Base-by-base conservation (phyloP, 106 monocot species). In the Dendrobium officinale region DNA sequence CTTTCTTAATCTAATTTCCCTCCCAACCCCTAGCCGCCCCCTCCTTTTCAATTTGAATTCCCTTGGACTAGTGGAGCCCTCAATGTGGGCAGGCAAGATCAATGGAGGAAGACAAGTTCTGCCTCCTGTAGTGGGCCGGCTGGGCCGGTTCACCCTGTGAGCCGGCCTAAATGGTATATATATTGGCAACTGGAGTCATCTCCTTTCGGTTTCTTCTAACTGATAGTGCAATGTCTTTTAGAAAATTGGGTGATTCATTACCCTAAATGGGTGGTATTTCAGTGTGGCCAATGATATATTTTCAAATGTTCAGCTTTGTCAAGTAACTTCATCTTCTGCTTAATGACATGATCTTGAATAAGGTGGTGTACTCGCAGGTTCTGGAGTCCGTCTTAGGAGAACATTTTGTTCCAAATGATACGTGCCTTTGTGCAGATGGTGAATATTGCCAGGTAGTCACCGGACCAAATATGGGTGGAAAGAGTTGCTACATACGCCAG, bases 391-490 rank as follows among this genome's bases (percentile, higher is more conserved):
- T 91, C 26, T 68, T 99, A 78, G 88, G 88, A 56, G 93, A 91
- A 45, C 90, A 81, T 80, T 99, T 93, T 93, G 95, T 99, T 79
- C 99, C 99, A 74, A 99, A 99, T 93, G 95, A 99, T 40, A 95
- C 95, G 20, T 56, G 84, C 42, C 78, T 99, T 84, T 86, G 85
- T 79, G 82, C 84, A 43, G 80, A 90, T 86, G 82, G 83, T 48
- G 95, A 99, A 48, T 82, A 79, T 79, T 93, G 95, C 86, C 95
- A 95, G 80, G 91, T 99, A 67, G 85, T 99, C 42, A 95, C 93
- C n/a, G 99, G 99, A 31, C 99, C 99, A 80, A 99, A 99, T 73
- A 99, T 99, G 99, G 99, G 99, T 77, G 99, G 95, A 67, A 99
- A 99, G 84, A 99, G 95, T 82, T 99, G 95, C 61, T 99, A 99